Evolutionary conservation across 1,139 yeast species (phyloP).

Genomic region (Saccharomyces hybrid): DNA sequence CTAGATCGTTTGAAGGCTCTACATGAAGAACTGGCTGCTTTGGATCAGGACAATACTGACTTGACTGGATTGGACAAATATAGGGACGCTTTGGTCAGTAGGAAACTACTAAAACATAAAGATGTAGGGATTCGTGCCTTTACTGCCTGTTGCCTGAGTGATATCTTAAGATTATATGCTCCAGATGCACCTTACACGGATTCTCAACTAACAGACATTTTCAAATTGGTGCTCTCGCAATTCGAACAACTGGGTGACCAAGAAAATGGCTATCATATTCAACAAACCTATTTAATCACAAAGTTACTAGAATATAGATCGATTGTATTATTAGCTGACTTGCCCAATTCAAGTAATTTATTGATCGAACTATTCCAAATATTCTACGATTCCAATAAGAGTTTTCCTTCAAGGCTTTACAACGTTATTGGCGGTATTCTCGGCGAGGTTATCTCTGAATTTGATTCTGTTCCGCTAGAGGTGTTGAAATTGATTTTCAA

Average conservation of each 20-base stretch:
- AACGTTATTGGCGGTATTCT: constrained; percentile 60
- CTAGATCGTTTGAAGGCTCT: constrained; percentile 39
- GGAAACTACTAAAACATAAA: constrained; percentile 51
- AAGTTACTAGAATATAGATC: constrained; percentile 71
- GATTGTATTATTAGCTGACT: constrained; percentile 69
- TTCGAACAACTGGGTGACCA: constrained; percentile 50
- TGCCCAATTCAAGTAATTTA: constrained; percentile 53
- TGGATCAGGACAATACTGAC: constrained; percentile 56
- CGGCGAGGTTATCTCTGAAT: constrained; percentile 70
- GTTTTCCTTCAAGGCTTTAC: constrained; percentile 40
- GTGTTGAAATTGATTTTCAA: constrained; percentile 56
- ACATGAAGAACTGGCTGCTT: constrained; percentile 51
- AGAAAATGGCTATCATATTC: constrained; percentile 58
- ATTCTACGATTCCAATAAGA: constrained; percentile 48
- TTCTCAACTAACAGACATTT: constrained; percentile 52
- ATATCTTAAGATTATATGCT: constrained; percentile 68
- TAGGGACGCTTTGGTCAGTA: constrained; percentile 47
- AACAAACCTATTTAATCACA: constrained; percentile 60
- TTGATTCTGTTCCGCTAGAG: constrained; percentile 56
- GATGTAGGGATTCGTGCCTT: constrained; percentile 67
- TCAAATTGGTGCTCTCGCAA: constrained; percentile 55
- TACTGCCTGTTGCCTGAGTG: constrained; percentile 68
- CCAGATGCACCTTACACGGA: constrained; percentile 88
- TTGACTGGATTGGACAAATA: constrained; percentile 39
- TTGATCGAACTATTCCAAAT: constrained; percentile 51